Evolutionary conservation across 108 stramenopile species (phyloP), one percentile per base, ranked within the genome.

Genomic region (Stephanodiscus triporus): DNA sequence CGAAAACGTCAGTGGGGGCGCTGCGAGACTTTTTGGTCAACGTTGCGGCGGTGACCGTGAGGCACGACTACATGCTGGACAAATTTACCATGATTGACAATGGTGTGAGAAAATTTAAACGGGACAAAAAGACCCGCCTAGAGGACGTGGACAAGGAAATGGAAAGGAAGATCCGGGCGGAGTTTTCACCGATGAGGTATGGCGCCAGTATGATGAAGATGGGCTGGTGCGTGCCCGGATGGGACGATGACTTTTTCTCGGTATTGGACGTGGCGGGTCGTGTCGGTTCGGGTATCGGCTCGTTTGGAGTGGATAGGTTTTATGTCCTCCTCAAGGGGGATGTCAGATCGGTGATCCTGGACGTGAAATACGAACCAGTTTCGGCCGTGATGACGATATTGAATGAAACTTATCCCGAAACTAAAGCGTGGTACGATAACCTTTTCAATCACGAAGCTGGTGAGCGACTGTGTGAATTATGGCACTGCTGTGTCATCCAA

Each of bases 131-230:
- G 4, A 86, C 80, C 29, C 57, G 70, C 9, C 73, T 88, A 23
- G 76, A 56, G 13, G 61, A 75, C 17, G 76, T 88, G 23, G 47
- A 75, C 47, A 19, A 38, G 32, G 83, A 78, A 27, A 49, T 84
- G 36, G 83, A 80, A 17, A 26, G 68, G 7, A 61, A 80, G 27
- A 81, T 89, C 32, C 60, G 74, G n/a, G 54, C 34, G 20, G 83
- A 73, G 24, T 84, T 89, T 38, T 80, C 82, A 17, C 63, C 72
- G 20, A 78, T 71, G 5, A 67, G 72, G 24, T 89, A 86, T 64
- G 85, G 86, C 19, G 80, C 88, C 17, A 71, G 82, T 2, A 70
- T 87, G 86, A 85, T 85, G 84, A 85, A 87, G 37, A 70, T 87
- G 82, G 88, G 86, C 19, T 89, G 86, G 86, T 57, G 77, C 16